These are phyloP conservation scores for Kwoniella dendrophila DNA, from an alignment of 768 basidiomycete genomes.

Conservation along the genomic window DNA sequence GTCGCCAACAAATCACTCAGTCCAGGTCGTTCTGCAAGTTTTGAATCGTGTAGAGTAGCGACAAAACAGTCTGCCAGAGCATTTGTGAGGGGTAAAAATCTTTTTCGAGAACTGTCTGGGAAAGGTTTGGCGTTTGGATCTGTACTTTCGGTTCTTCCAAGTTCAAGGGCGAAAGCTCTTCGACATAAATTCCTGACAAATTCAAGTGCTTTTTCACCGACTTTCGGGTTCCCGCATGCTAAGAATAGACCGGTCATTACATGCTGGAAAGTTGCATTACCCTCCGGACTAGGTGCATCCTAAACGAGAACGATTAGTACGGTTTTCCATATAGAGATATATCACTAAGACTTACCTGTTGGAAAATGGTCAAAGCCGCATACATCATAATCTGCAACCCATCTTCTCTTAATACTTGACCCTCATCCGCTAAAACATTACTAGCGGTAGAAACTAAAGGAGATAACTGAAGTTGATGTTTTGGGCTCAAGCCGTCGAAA, in stretches of 20 bases:
- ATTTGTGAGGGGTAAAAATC: conserved; percentile 53
- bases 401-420: conserved; percentile 57
- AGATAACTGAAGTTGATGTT: conserved; percentile 67
- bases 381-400: conserved; percentile 64
- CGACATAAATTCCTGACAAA: conserved; percentile 72
- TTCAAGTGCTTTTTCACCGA: conserved; percentile 64
- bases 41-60: conserved; percentile 65
- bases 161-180: conserved; percentile 73
- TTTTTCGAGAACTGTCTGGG: conserved; percentile 41
- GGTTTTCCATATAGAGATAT: background rate
- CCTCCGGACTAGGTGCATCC: conserved; percentile 42
- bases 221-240: conserved; percentile 28
- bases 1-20: conserved; percentile 66
- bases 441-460: conserved; percentile 69
- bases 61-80: conserved; percentile 73
- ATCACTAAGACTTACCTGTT: conserved; percentile 68
- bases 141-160: conserved; percentile 56
- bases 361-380: conserved; percentile 69
- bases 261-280: conserved; percentile 35
- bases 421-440: conserved; percentile 63
- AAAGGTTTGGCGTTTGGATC: conserved; percentile 33
- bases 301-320: conserved; percentile 12
- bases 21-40: conserved; percentile 52
- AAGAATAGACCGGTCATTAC: conserved; percentile 44
- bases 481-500: conserved; percentile 69